Percentiles rank a stretch among this genome's conserved stretches.
These are phyloP conservation scores for Notholithocarpus densiflorus DNA, from an alignment of 306 rosid species.

Conservation along the genomic window DNA sequence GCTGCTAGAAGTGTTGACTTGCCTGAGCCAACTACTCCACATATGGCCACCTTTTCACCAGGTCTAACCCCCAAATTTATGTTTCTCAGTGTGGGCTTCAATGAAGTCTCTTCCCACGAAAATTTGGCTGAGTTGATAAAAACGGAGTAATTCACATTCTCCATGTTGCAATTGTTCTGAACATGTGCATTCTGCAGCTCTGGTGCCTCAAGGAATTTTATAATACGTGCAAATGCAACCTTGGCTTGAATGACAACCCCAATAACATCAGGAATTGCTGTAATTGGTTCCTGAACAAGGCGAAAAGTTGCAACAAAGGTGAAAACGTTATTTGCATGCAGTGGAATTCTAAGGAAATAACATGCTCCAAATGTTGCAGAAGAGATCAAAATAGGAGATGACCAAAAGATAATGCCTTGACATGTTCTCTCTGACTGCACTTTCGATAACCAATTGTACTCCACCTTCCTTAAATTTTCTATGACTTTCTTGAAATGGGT, in stretches of 20 bases:
- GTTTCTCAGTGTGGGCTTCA: slow-evolving; percentile 51
- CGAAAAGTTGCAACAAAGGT: slow-evolving; percentile 71
- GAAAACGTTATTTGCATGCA: slow-evolving; percentile 76
- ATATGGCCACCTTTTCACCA: slow-evolving; percentile 53
- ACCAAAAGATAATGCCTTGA: slow-evolving; percentile 55
- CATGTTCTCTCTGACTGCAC: slow-evolving; percentile 45
- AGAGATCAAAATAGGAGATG: slow-evolving; percentile 59
- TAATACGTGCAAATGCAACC: background rate
- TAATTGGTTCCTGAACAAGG: slow-evolving; percentile 70
- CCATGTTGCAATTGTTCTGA: slow-evolving; percentile 10
- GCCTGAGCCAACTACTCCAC: slow-evolving; percentile 90
- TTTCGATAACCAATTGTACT: slow-evolving; percentile 42
- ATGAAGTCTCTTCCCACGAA: slow-evolving; percentile 56
- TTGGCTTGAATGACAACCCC: slow-evolving; percentile 57
- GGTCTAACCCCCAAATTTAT: slow-evolving; percentile 32
- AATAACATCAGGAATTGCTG: slow-evolving; percentile 51
- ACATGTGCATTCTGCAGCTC: slow-evolving; percentile 44
- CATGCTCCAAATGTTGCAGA: slow-evolving; percentile 69
- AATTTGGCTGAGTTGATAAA: slow-evolving; percentile 47
- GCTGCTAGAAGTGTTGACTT: slow-evolving; percentile 75
- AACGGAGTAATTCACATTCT: slow-evolving; percentile 26
- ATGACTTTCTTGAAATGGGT: slow-evolving; percentile 50
- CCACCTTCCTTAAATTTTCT: slow-evolving; percentile 49
- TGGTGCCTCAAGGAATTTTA: slow-evolving; percentile 18
- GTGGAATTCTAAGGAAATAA: slow-evolving; percentile 54